These are phyloP conservation scores for Fusarium metavorans DNA, from an alignment of 2,329 filamentous ascomycete species.

Conservation along the genomic window DNA sequence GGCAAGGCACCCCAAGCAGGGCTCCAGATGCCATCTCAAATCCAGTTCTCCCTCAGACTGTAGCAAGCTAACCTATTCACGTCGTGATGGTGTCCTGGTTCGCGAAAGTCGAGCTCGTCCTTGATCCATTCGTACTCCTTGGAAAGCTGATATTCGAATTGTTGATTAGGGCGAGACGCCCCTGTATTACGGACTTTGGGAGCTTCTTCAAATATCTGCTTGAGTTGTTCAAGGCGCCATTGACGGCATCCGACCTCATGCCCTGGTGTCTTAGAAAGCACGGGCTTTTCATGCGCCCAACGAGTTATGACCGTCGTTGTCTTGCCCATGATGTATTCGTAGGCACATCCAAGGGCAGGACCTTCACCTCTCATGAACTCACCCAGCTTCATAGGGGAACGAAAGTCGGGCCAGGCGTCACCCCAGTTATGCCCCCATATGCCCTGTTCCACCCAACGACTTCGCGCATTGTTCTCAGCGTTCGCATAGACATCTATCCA, in stretches of 20 bases:
- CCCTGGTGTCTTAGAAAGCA: neutral
- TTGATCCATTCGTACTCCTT: neutral
- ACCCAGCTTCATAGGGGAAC: neutral
- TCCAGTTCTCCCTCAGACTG: neutral
- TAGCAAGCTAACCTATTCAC: neutral
- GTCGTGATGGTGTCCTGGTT: neutral
- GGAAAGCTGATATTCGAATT: neutral
- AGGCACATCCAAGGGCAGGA: neutral
- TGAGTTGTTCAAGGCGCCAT: neutral
- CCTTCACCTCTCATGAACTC: neutral
- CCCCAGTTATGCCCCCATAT: slow-evolving; percentile 28
- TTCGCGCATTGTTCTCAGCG: slow-evolving; percentile 27
- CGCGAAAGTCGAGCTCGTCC: neutral
- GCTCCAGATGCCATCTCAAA: neutral
- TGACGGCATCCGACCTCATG: neutral
- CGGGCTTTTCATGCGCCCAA: neutral
- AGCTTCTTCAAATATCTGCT: neutral
- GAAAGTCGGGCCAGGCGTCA: slow-evolving; percentile 8
- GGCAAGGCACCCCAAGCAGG: neutral
- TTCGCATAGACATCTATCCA: neutral
- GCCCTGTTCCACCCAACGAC: slow-evolving; percentile 16
- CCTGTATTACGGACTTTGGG: neutral
- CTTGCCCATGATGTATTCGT: too few relatives aligned
- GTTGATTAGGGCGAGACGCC: neutral
- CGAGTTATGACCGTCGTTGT: neutral